These are phyloP conservation scores for Nissolia schottii DNA, from an alignment of 306 rosid genomes.

Conservation along the genomic window DNA sequence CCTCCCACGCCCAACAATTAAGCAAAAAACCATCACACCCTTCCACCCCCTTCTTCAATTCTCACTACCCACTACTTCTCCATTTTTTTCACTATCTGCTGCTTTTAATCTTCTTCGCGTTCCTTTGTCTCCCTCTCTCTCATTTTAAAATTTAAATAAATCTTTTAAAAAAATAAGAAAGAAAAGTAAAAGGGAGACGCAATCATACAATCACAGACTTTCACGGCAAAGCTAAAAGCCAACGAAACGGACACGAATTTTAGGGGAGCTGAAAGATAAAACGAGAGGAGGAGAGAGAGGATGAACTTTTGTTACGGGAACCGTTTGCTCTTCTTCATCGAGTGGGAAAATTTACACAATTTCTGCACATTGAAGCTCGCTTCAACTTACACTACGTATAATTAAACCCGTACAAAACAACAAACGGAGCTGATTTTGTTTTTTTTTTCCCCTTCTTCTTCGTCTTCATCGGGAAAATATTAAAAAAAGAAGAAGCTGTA, in stretches of 20 bases:
- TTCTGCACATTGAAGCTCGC: slow-evolving; percentile 28
- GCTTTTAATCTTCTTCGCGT: not conserved
- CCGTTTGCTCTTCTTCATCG: slow-evolving; percentile 35
- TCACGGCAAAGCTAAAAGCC: slow-evolving; percentile 23
- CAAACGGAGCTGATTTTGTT: slow-evolving; percentile 22
- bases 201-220: slow-evolving; percentile 30
- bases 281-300: not conserved
- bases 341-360: slow-evolving; percentile 31
- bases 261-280: slow-evolving; percentile 26
- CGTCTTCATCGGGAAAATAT: slow-evolving; percentile 10
- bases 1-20: slow-evolving; percentile 23
- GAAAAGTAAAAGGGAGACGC: not conserved
- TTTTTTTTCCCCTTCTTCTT: not conserved
- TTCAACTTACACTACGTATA: slow-evolving; percentile 2
- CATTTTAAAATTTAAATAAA: not conserved
- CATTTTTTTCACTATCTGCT: slow-evolving; percentile 8
- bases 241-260: slow-evolving; percentile 37
- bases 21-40: slow-evolving; percentile 8
- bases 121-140: not conserved
- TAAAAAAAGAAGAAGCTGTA: slow-evolving; percentile 42
- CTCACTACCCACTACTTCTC: not conserved
- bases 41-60: not conserved
- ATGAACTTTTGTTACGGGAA: slow-evolving; percentile 9
- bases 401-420: slow-evolving; percentile 41
- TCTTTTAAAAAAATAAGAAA: not conserved